phyloP scores from a whole-genome alignment of 257 asterid genomes.

The Penstemon newberryi region DNA sequence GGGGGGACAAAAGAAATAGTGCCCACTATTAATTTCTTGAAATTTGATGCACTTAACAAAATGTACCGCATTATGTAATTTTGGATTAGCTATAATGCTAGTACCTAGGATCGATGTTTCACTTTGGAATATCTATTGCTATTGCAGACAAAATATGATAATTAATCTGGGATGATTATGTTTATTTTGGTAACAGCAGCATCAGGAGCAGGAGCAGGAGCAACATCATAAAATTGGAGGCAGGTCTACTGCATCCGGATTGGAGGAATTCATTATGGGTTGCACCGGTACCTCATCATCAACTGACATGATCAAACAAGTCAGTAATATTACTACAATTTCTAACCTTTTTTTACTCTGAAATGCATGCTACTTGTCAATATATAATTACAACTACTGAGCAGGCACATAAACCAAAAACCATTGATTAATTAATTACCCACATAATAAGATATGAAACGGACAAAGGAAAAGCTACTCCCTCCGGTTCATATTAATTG shows the following conservation, averaged over 20 bases:
- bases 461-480: no score
- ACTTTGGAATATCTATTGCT: background rate
- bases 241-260: conserved; percentile 90
- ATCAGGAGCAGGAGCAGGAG: conserved; percentile 52
- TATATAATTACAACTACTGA: conserved; percentile 3
- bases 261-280: conserved; percentile 96
- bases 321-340: conserved; percentile 31
- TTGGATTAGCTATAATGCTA: conserved; percentile 29
- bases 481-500: no score
- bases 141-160: conserved; percentile 77
- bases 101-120: conserved; percentile 31
- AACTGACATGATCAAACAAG: conserved; percentile 61
- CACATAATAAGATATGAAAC: no score
- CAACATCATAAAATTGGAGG: conserved; percentile 74
- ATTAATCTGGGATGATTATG: conserved; percentile 51
- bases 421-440: no score
- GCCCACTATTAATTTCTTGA: no score
- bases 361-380: conserved; percentile 29
- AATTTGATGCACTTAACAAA: no score
- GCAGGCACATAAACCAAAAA: background rate
- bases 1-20: no score
- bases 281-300: conserved; percentile 54
- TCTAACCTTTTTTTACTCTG: background rate
- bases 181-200: conserved; percentile 35
- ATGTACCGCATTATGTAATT: background rate